Percentiles rank a stretch among this genome's conserved stretches.
Evolutionary conservation across 169 alveolate species (phyloP).

Genomic region (Cystoisospora suis): DNA sequence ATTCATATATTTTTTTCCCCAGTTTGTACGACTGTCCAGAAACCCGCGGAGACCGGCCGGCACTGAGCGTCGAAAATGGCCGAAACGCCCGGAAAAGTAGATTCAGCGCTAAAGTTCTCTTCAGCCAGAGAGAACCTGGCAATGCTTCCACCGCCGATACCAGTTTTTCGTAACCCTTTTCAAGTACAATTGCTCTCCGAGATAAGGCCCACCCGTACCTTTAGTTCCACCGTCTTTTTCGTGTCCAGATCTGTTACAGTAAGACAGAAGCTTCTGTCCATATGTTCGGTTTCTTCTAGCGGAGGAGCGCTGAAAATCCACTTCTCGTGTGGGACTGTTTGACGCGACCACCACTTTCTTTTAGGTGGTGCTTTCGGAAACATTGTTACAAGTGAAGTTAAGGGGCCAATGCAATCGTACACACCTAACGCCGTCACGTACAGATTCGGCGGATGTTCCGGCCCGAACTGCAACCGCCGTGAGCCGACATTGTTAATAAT

Average conservation of each 20-base stretch:
- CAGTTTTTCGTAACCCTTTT: no score
- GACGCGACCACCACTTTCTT: not conserved
- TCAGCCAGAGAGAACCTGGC: no score
- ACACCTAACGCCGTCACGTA: slow-evolving; percentile 17
- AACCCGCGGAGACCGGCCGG: no score
- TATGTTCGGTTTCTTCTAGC: not conserved
- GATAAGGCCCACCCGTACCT: not conserved
- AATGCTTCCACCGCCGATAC: no score
- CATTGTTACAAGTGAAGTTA: not conserved
- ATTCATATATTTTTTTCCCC: no score
- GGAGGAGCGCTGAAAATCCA: slow-evolving; percentile 24
- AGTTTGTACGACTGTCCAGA: no score
- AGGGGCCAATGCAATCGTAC: slow-evolving; percentile 2
- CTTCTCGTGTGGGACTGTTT: not conserved
- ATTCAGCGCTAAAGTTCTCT: no score
- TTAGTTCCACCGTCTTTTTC: not conserved
- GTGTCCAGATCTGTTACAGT: slow-evolving; percentile 7
- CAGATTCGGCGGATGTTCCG: not conserved
- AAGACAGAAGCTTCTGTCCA: not conserved
- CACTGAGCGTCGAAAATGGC: no score
- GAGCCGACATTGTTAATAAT: slow-evolving; percentile 14
- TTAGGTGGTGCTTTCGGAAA: not conserved
- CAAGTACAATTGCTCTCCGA: not conserved
- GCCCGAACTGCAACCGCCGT: not conserved
- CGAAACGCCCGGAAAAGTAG: no score